Evolutionary conservation across 331 rosid species (phyloP), one percentile per base, ranked within the genome.

Genomic region (Cydonia oblonga): DNA sequence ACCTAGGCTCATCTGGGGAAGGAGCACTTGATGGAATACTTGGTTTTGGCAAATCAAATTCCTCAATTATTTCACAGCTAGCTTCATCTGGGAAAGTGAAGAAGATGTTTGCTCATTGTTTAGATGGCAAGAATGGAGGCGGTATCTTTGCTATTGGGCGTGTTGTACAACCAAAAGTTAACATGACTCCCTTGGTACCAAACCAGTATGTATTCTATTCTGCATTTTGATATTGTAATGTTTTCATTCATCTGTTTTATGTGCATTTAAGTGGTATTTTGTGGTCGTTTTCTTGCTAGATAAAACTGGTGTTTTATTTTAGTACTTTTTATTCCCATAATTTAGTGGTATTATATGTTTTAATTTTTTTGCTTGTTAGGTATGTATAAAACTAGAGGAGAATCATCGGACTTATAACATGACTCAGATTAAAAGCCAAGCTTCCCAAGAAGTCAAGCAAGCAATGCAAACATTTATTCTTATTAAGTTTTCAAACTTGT

Each of bases 41-140:
- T 82, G 98, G 97, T 68, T 93, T 93, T 77, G 98, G 98, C 79
- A 93, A 89, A 78, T 88, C 97, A 46, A 93, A 93, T 87, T 86
- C 86, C 46, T 93, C 98, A 23, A 69, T 93, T 73, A 91, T 93
- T 85, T 93, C 98, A 67, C 98, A 93, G 83, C 90, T 91, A 74
- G 96, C 96, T 69, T 83, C 90, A 56, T 88, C 97, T 20, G 90
- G 93, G 59, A 85, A 85, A 81, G 96, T 93, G 75, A 88, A 85
- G 83, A 93, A 91, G 87, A 91, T 89, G 90, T 93, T 93, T 89
- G 98, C 98, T 77, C 98, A 93, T 82, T 93, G 98, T 85, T 87
- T 93, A 76, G 89, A 93, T 83, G 97, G 98, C 81, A 80, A 76
- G 72, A 91, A 86, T 82, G 98, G 97, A 71, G 97, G 98, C 19